Evolutionary conservation across 2,329 filamentous ascomycete species (phyloP).

Genomic region (Sporothrix schenckii): DNA sequence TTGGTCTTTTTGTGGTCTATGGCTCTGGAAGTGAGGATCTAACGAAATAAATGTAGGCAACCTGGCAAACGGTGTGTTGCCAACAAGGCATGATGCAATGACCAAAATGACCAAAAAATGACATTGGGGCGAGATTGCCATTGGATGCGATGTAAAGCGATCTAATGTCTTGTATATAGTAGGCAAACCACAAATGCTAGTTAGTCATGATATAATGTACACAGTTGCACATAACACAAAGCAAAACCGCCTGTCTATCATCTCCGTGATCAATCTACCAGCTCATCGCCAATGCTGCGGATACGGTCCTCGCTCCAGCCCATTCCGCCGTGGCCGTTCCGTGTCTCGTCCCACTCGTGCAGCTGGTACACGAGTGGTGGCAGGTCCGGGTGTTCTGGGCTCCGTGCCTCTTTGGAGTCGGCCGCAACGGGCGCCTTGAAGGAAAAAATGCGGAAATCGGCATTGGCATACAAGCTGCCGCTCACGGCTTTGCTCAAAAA

Average conservation of each 20-base stretch:
- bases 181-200: constrained; percentile 1
- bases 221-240: neutral
- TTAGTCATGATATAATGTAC: constrained; percentile 12
- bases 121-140: neutral
- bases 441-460: constrained; percentile 66
- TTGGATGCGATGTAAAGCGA: neutral
- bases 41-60: neutral
- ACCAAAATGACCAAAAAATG: neutral
- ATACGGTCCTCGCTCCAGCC: constrained; percentile 51
- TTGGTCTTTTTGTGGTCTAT: neutral
- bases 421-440: constrained; percentile 45
- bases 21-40: neutral
- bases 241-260: neutral
- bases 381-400: constrained; percentile 32
- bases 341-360: constrained; percentile 54
- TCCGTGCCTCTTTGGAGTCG: neutral
- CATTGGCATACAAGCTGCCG: constrained; percentile 61
- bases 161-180: constrained; percentile 4
- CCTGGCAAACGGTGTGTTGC: constrained; percentile 18
- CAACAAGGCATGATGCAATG: constrained; percentile 11
- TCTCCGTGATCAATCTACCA: constrained; percentile 32
- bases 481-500: constrained; percentile 63
- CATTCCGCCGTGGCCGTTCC: constrained; percentile 54
- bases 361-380: constrained; percentile 40
- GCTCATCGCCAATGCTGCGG: constrained; percentile 40